Base-by-base conservation (phyloP, 1,284 basidiomycete genomes). In the Phylloporus gajari region DNA sequence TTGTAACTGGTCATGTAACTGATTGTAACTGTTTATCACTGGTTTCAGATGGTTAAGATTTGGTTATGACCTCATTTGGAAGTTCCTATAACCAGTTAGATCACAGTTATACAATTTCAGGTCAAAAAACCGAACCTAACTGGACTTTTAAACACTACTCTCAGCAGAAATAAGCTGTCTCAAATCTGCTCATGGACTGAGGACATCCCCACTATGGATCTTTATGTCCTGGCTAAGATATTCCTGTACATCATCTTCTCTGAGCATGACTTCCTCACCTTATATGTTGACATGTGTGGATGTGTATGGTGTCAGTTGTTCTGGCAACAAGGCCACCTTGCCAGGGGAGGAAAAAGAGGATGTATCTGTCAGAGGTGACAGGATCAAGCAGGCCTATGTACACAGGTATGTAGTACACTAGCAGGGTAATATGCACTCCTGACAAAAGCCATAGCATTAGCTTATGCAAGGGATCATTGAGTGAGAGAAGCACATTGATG, bases 311-410 rank as follows among this genome's bases (percentile, higher is more conserved):
- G n/a, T n/a, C 97, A 30, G 97, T 99, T 11, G 97, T 99, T 38
- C 97, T 97, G 5, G 97, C 97, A 74, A 99, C 97, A 65, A 97
- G 97, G 85, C 95, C 96, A 32, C 97, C 97, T 85, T 98, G 94
- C 97, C 97, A 99, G 0, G 97, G 97, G 30, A 99, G 89, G 91
- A 99, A 98, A 99, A 99, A n/a, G 81, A 99, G 97, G 72, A 99
- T 97, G 62, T 97, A 93, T 1, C 97, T 97, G 78, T 99, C 97
- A 0, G 95, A 97, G 13, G 97, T 99, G 17, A 95, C 89, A 1
- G 97, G 97, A 84, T 99, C 97, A 68, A 99, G 91, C 13, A 99
- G 89, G 67, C 97, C 97, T 95, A 99, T 98, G 71, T 91, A 94
- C 67, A 95, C 93, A 4, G 97, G 97, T 12, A 96, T 95, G 82